Percentiles rank a stretch among this genome's conserved stretches.
Conservation (phyloP, 306 rosid species). For the Trifolium fragiferum region DNA sequence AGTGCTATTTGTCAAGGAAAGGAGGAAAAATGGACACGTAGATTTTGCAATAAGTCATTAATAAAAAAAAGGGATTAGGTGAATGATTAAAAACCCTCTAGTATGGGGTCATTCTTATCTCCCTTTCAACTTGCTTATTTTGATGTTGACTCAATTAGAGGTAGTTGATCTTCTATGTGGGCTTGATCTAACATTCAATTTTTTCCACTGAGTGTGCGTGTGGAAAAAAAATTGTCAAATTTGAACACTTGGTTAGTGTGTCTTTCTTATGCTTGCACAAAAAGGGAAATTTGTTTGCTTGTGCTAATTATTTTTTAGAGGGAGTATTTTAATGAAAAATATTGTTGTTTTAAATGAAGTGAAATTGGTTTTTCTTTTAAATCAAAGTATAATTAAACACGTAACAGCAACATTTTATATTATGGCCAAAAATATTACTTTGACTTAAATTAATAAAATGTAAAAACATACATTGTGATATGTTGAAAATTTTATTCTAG, state of each 20-base stretch:
- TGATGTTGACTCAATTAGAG: background rate
- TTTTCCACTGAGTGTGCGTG: background rate
- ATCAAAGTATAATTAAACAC: too few relatives aligned
- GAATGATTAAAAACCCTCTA: slow-evolving; percentile 3
- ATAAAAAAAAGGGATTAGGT: background rate
- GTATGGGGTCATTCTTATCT: background rate
- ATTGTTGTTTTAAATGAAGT: background rate
- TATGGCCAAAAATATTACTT: too few relatives aligned
- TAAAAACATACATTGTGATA: background rate
- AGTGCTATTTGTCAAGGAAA: background rate
- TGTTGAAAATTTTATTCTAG: background rate
- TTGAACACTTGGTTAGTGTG: background rate
- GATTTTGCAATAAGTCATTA: background rate
- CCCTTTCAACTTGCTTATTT: slow-evolving; percentile 32
- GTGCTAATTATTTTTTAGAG: too few relatives aligned
- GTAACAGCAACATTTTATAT: too few relatives aligned
- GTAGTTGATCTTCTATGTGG: background rate
- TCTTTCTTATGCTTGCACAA: background rate
- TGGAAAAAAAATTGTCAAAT: background rate
- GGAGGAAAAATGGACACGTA: slow-evolving; percentile 3
- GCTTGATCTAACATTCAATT: background rate
- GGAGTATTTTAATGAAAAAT: too few relatives aligned
- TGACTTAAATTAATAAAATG: background rate
- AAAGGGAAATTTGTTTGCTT: background rate
- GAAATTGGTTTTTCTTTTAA: too few relatives aligned